Base-by-base conservation (phyloP, 768 basidiomycete species). In the Tulasnella sp. region DNA sequence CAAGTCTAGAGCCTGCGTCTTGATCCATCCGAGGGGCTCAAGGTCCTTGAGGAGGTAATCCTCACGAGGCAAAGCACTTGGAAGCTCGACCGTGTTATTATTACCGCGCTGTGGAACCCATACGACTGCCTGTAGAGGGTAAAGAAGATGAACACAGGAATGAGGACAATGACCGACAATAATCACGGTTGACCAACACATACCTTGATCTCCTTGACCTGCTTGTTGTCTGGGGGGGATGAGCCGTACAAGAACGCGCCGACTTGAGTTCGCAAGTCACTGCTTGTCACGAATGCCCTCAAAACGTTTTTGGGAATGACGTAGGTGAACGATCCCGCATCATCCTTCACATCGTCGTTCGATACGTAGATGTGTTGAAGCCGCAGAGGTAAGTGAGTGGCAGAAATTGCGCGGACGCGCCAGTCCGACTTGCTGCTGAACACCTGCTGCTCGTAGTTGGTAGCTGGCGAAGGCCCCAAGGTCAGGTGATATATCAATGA, bases 381-480 rank as follows among this genome's bases (percentile, higher is more conserved):
- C 67, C 96, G 91, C 62, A 99, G 83, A 3, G 94, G 83, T 48
- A 99, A 79, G 71, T 99, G 93, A 21, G 93, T 98, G 0, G 96
- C 87, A 15, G 92, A 93, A 67, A 99, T 98, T 31, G 96, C 96
- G 63, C 96, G 87, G 30, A 97, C 89, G 66, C 96, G 91, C 96
- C 96, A 99, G 71, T 99, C 96, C 3, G 96, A 97, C 76, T 99
- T 98, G 75, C 87, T 90, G 72, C 90, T 93, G 76, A 99, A 99
- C n/a, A 92, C 86, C 68, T 92, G 88, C 67, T 97, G 92, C 71
- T 96, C 96, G 70, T 99, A 99, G 68, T 89, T 92, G 62, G 96
- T 96, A 0, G 94, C 85, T 85, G 63, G 21, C 34, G 15, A 59
- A 30, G 44, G 17, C 12, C n/a, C 22, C 10, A 29, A 31, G 2